phyloP scores from a whole-genome alignment of 176 grass and related monocot species.

The Oryza australiensis region DNA sequence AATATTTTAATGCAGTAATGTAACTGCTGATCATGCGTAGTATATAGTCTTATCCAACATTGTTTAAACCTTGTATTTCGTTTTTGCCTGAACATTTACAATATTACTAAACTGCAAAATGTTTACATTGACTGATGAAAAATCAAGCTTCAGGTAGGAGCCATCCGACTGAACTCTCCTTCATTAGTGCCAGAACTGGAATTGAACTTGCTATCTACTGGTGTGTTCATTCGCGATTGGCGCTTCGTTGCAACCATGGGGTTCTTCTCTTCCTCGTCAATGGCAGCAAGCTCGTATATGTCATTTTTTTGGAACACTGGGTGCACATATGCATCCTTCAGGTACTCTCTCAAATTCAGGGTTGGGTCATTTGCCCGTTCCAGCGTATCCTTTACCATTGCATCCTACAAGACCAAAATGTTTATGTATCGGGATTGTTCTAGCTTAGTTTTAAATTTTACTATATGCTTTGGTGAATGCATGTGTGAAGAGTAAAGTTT shows the following conservation, averaged over 20 bases:
- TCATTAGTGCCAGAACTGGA: conserved; percentile 58
- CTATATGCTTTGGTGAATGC: background rate
- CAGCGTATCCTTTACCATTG: conserved; percentile 94
- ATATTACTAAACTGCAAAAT: conserved; percentile 25
- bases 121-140: conserved; percentile 29
- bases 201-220: conserved; percentile 55
- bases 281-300: conserved; percentile 32
- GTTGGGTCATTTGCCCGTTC: conserved; percentile 75
- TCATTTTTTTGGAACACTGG: conserved; percentile 70
- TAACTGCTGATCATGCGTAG: background rate
- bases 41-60: conserved; percentile 11
- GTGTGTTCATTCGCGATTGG: conserved; percentile 55
- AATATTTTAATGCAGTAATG: conserved; percentile 17
- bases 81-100: conserved; percentile 37
- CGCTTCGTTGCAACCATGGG: conserved; percentile 61
- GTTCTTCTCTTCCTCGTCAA: conserved; percentile 74
- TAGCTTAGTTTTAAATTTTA: background rate
- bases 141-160: conserved; percentile 32
- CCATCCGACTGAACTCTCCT: conserved; percentile 36
- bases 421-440: background rate
- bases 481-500: conserved; percentile 1
- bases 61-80: conserved; percentile 21
- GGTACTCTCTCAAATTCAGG: conserved; percentile 85
- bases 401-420: conserved; percentile 69
- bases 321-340: conserved; percentile 86